Evolutionary conservation across 1,139 yeast species (phyloP), one percentile per base, ranked within the genome.

Genomic region (Pneumocystis canis): DNA sequence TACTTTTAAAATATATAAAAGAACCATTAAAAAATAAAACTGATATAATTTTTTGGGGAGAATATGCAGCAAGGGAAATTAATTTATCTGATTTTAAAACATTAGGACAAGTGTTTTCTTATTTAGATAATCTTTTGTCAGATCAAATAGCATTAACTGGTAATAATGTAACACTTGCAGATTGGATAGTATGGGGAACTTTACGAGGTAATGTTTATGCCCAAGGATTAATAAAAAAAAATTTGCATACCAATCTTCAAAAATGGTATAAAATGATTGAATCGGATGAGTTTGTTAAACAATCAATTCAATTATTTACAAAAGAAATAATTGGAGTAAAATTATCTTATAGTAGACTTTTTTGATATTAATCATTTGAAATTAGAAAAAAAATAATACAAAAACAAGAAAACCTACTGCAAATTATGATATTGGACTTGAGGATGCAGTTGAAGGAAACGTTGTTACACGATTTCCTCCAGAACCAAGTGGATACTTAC

Each of bases 401-500:
- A 89, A 65, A 39, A 32, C 61, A 20, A 66, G 65, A 54, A 60
- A 63, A 84, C 92, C 85, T 79, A 85, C 85, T 76, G 97, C 97
- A 65, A 89, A 85, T 74, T 92, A 86, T 70, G 97, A 89, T 74
- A 92, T 92, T 72, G 95, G 88, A 71, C 82, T 92, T 68, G 87
- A 87, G 65, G 95, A 84, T 72, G 98, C 97, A 65, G 83, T 82
- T 71, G 84, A 86, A 67, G 98, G 98, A 67, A 79, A 89, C 75
- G 97, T 92, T 65, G 97, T 92, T 64, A 92, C 97, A 63, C 87
- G 98, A 78, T 92, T 92, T 84, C 97, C 97, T 69, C 95, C 95
- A 67, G 86, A 82, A 75, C 86, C 86, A 63, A 87, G 95, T 77
- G 97, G 97, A 79, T 90, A 89, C 76, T 81, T 92, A 74, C 92